Percentiles rank a stretch among this genome's conserved stretches.
phyloP scores from a whole-genome alignment of 441 rosid genomes.

The Metrosideros polymorpha region DNA sequence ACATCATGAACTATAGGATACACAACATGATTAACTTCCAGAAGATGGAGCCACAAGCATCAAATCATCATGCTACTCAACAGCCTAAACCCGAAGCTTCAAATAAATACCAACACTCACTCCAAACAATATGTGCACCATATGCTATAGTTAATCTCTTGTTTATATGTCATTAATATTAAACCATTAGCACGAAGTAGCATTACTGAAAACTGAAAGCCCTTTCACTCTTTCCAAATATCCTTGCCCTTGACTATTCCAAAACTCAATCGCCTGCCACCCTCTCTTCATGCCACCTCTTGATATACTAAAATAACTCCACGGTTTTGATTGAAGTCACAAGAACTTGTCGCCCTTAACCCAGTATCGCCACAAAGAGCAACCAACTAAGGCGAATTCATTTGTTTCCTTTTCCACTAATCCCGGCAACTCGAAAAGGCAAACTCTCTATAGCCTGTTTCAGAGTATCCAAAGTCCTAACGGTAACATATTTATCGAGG shows the following conservation, averaged over 20 bases:
- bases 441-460: neutral
- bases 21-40: neutral
- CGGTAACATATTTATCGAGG: neutral
- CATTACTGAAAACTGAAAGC: neutral
- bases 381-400: neutral
- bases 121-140: neutral
- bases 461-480: neutral
- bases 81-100: neutral
- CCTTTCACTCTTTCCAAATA: neutral
- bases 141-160: neutral
- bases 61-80: neutral
- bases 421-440: neutral
- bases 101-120: neutral
- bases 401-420: neutral
- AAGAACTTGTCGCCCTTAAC: neutral
- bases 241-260: neutral
- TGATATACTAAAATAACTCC: neutral
- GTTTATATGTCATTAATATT: neutral
- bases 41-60: neutral
- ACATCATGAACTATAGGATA: neutral
- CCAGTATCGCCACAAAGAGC: neutral
- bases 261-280: neutral
- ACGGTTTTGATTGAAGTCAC: neutral
- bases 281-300: neutral
- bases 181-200: neutral